Evolutionary conservation across 2,329 filamentous ascomycete species (phyloP), one percentile per base, ranked within the genome.

Genomic region (Arthrobotrys musiformis): DNA sequence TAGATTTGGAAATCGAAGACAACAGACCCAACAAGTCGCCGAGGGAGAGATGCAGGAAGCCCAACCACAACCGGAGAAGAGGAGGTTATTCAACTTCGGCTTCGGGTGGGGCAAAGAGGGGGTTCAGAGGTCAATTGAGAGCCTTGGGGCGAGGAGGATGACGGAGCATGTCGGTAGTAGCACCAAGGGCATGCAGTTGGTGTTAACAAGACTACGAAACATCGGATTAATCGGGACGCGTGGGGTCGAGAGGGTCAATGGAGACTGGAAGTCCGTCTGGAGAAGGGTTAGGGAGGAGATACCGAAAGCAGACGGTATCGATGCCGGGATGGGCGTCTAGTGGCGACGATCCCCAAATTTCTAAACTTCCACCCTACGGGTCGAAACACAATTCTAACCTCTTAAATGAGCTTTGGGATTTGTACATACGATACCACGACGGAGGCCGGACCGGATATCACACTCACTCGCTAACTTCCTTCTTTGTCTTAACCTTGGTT

Each of bases 141-240:
- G 88, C 66, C 90, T 94, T 77, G 92, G 91, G 9, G 89, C 92
- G 42, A 91, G 90, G 81, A 91, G 92, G 82, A 93, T 92, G 4
- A 88, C 91, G 79, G 90, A 91, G 81, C 91, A 92, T 82, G 87
- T 94, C 81, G 90, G 90, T 62, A 94, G 94, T 85, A 92, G 91
- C 80, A 89, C 91, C 60, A 91, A 94, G 82, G 92, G 92, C 58
- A 94, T 95, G 92, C 90, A 89, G 70, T 89, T 94, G 40, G 92
- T 95, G 7, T 86, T 95, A 22, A 91, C 93, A 83, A 86, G 92
- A 56, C 83, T 92, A 81, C 85, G 90, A 66, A 85, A 86, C 72
- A 90, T 90, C 42, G 91, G 90, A 0, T 84, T 92, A 17, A 89
- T 91, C 15, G 90, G 87, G 86, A n/a, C 90, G 89, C 0, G 91